phyloP scores from a whole-genome alignment of 179 eudicot species.

The Carnegiea gigantea region DNA sequence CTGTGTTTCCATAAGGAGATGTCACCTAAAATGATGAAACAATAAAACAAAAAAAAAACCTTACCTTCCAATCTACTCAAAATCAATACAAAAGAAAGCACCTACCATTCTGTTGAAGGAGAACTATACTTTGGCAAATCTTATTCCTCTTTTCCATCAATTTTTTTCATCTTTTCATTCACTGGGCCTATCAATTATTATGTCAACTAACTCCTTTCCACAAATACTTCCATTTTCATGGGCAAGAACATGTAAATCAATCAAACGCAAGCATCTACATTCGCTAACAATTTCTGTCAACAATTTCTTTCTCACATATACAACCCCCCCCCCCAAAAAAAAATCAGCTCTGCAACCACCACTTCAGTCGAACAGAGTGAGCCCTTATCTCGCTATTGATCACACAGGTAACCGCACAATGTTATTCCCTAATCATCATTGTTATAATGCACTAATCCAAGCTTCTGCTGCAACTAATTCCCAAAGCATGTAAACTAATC shows the following conservation, averaged over 20 bases:
- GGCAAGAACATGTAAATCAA: too few relatives aligned
- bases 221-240: not conserved
- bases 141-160: not conserved
- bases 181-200: not conserved
- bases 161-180: not conserved
- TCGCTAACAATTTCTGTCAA: not conserved
- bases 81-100: not conserved
- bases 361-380: not conserved
- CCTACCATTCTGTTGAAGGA: not conserved
- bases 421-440: not conserved
- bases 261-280: not conserved
- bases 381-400: not conserved
- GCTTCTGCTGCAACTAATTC: not conserved
- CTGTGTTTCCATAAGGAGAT: conserved; percentile 72
- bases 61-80: not conserved
- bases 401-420: not conserved
- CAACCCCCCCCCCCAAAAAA: too few relatives aligned
- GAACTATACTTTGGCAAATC: not conserved
- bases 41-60: not conserved
- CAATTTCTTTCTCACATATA: not conserved
- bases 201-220: not conserved
- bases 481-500: not conserved
- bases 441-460: not conserved
- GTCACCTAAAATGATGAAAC: conserved; percentile 54
- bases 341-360: not conserved